Base-by-base conservation (phyloP, 148 eudicot species). In the Rhododendron ovatum region DNA sequence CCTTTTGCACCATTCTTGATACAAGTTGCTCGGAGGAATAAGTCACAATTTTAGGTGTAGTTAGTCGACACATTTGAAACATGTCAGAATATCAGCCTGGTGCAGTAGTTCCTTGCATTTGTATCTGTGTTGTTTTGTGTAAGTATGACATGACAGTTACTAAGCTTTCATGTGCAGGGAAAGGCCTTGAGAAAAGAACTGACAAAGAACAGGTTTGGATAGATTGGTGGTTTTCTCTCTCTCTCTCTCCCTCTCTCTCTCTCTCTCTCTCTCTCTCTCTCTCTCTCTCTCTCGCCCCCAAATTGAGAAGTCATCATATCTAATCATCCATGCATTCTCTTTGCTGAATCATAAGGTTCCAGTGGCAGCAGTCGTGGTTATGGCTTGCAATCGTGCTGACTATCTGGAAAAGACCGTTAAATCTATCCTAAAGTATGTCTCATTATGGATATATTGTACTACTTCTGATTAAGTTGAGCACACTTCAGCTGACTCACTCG, bases 331-430 rank as follows among this genome's bases (percentile, higher is more conserved):
- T 74, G 76, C 71, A 48, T 87, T 86, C 82, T 84, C 39, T 84
- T 65, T 91, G 86, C 84, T 89, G 78, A 88, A 86, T 85, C 79
- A 67, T 90, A 89, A 96, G 99, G 98, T 86, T 82, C 93, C 98
- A 39, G 95, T 97, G 89, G 98, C 98, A 85, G 99, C 98, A 53
- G 92, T 97, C 69, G 98, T 97, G 79, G 91, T 97, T 57, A 97
- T 97, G 99, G 98, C 99, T 73, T 97, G 98, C 88, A 96, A 93
- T 89, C 99, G 99, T 85, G 99, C 98, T 89, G 98, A 96, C 92
- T 96, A 96, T 86, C 92, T 97, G 84, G 98, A 95, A 87, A 91
- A 94, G 93, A 97, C 98, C 80, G 89, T 97, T 57, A 89, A 95
- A 80, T 95, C 99, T 35, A 93, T 97, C 85, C 86, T 97, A 78